Evolutionary conservation across 2,329 filamentous ascomycete species (phyloP), one percentile per base, ranked within the genome.

Genomic region (Xylaria polymorpha): DNA sequence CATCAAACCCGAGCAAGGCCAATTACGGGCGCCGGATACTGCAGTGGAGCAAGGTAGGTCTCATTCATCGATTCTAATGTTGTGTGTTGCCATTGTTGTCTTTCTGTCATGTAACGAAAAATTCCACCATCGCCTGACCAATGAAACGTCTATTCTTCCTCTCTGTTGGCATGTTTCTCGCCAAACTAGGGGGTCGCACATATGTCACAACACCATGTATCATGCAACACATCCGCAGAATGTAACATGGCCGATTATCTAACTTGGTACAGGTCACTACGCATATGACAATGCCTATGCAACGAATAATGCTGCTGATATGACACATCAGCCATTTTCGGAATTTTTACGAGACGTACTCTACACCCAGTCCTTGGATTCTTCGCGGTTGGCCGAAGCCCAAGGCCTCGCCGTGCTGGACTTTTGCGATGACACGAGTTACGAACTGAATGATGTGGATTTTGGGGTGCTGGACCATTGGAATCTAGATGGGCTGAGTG

Each of bases 371-470:
- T 78, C 81, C 1, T 71, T 82, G 29, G 78, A 82, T 29, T 69
- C 78, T 8, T 71, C 77, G n/a, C 80, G 78, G 61, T 67, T 79
- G 3, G 76, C 76, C n/a, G 82, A 82, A 64, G 73, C 77, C 4
- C 83, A 83, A 64, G 82, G 81, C 0, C 77, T 84, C 15, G 80
- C 80, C 20, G 81, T 86, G 4, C 75, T 87, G 8, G 82, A 87
- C 71, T 86, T 86, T 70, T 86, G 84, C 69, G 81, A 84, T 61
- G 81, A 87, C 66, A 78, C 77, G 56, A 85, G 82, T 65, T 77
- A 87, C 37, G 85, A 87, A 56, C 79, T 87, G 25, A 86, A 83
- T 12, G 85, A 87, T 18, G 77, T 84, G 37, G 85, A 87, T 72
- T 87, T 86, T 74, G 83, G 83, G 0, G 77, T 87, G 5, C 73